Evolutionary conservation across 371 early-diverging fungal species (phyloP), one percentile per base, ranked within the genome.

Genomic region (Lichtheimia corymbifera): DNA sequence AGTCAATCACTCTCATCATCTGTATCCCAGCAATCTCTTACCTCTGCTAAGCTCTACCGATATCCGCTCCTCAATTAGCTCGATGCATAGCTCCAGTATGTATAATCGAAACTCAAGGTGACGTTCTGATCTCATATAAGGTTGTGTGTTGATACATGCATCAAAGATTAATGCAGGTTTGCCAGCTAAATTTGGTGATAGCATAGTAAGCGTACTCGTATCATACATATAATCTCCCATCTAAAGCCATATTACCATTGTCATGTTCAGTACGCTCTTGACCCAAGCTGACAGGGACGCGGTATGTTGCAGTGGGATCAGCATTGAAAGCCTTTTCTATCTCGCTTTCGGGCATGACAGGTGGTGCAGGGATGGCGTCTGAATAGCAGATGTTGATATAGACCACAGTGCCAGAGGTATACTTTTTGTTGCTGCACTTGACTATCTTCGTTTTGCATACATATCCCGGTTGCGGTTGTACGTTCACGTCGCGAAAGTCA

Each of bases 301-400:
- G 82, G 68, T 89, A 92, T 4, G 66, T 73, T 5, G 83, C 79
- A 41, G 74, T 73, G 2, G 83, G 84, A 30, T 81, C 85, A 4
- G 82, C 90, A 50, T 77, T 74, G 47, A 91, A 68, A 1, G 90
- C 90, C 45, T 70, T 73, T 51, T 77, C 70, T 35, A 92, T 86
- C 55, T 93, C 92, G 13, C 70, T 68, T 65, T 90, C 88, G 9
- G 73, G 63, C 0, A 80, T 75, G 5, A 74, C 50, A 4, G 64
- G 51, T 4, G 92, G 91, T 28, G 78, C 75, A 1, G 93, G 90
- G 28, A 91, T 73, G 40, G 79, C 65, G 7, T 76, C 70, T 0
- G 84, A 76, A 61, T 88, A 80, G 55, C 90, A 88, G 9, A 93
- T 58, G 63, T 93, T 93, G 67, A 93, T 83, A 67, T 90, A 92